Conservation (phyloP, 1,139 yeast genomes). For the Yamadazyma membranifaciens region DNA sequence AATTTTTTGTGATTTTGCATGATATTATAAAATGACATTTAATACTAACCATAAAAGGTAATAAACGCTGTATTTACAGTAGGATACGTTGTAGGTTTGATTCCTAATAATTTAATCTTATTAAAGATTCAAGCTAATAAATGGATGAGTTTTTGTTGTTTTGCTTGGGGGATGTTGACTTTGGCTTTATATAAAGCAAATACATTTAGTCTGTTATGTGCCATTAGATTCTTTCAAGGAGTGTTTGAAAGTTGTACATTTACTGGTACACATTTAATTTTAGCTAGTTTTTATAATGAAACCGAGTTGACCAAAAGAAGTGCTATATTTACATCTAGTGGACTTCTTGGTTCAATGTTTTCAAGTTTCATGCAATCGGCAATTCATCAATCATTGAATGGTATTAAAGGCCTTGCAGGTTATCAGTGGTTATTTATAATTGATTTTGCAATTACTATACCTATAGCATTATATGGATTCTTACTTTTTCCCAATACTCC, state of each 20-base stretch:
- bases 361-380: constrained; percentile 37
- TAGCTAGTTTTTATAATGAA: constrained; percentile 55
- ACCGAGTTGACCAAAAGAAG: constrained; percentile 44
- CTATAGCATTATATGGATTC: constrained; percentile 53
- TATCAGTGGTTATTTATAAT: constrained; percentile 43
- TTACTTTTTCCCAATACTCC: constrained; percentile 61
- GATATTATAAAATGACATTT: too few species aligned
- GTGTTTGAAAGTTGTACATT: constrained; percentile 56
- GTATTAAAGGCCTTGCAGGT: constrained; percentile 29
- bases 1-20: too few species aligned
- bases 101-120: constrained; percentile 55
- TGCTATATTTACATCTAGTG: constrained; percentile 53
- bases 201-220: constrained; percentile 45
- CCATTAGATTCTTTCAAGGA: constrained; percentile 54
- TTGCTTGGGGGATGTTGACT: constrained; percentile 56
- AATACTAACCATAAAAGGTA: background rate
- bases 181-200: constrained; percentile 47
- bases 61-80: constrained; percentile 58
- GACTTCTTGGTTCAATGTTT: constrained; percentile 51
- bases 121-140: constrained; percentile 51
- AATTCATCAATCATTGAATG: constrained; percentile 31
- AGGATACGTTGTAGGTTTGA: constrained; percentile 57
- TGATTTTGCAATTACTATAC: constrained; percentile 38
- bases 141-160: constrained; percentile 54
- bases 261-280: constrained; percentile 50